A percentile compares a stretch with the other conserved stretches of the same genome.
Conservation (phyloP, 2,329 filamentous ascomycete species). For the Coccinonectria pachysandricola region DNA sequence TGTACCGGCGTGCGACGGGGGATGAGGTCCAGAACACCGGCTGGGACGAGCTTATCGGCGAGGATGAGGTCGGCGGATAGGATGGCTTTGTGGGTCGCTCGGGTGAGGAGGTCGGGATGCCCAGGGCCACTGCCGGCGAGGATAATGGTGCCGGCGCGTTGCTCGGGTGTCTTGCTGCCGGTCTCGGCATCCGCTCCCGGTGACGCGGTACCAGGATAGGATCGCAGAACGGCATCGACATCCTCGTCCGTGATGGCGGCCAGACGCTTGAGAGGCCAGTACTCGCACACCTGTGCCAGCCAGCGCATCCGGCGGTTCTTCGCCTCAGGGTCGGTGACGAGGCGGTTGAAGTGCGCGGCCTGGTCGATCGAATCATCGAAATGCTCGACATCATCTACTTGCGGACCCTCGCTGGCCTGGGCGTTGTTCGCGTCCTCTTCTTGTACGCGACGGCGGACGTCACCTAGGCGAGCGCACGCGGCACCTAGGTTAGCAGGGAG, state of each 20-base stretch:
- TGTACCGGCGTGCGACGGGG: conserved; percentile 80
- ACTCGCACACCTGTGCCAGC: conserved; percentile 95
- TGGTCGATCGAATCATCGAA: conserved; percentile 61
- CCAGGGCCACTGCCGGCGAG: conserved; percentile 89
- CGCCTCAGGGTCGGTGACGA: conserved; percentile 64
- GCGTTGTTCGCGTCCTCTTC: conserved; percentile 52
- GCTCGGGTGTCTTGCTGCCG: conserved; percentile 9
- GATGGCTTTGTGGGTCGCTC: conserved; percentile 69
- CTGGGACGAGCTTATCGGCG: conserved; percentile 77
- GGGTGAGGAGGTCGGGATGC: conserved; percentile 83
- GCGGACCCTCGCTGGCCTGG: conserved; percentile 22
- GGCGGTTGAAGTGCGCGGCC: conserved; percentile 69
- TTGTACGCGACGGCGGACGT: conserved; percentile 57
- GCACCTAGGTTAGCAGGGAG: conserved; percentile 65
- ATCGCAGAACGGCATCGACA: conserved; percentile 63
- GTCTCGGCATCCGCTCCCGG: conserved; percentile 4
- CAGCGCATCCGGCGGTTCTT: conserved; percentile 81
- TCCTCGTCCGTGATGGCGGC: conserved; percentile 72
- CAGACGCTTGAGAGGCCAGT: conserved; percentile 83
- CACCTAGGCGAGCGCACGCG: conserved; percentile 70
- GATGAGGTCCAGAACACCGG: conserved; percentile 77
- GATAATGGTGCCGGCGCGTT: conserved; percentile 58
- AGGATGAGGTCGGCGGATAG: conserved; percentile 66
- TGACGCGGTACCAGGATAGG: conserved; percentile 42
- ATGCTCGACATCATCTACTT: conserved; percentile 42